These are phyloP conservation scores for Phytophthora hibernalis DNA, from an alignment of 352 stramenopile genomes.

Conservation along the genomic window DNA sequence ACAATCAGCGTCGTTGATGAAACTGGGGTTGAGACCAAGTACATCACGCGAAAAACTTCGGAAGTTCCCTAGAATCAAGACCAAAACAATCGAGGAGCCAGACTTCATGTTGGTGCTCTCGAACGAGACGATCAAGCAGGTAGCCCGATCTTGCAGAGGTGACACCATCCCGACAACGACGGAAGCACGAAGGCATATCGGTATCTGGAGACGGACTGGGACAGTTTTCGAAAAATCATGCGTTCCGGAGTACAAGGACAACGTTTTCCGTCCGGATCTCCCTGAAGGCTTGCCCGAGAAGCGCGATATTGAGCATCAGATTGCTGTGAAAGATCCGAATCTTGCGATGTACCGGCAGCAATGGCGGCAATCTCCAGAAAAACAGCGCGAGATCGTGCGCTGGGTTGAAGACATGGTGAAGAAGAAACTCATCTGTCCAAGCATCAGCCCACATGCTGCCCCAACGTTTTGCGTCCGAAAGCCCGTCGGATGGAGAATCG, in stretches of 20 bases:
- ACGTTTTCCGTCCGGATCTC: slow-evolving; percentile 8
- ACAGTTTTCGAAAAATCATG: no score
- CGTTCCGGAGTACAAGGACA: slow-evolving; percentile 8
- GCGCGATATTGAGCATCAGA: slow-evolving; percentile 4
- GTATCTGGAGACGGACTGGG: no score
- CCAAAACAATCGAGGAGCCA: not conserved
- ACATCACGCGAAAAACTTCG: not conserved
- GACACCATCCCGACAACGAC: no score
- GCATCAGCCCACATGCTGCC: slow-evolving; percentile 8
- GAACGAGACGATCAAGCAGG: no score
- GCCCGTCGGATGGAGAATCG: slow-evolving; percentile 28
- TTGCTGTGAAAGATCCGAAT: slow-evolving; percentile 11
- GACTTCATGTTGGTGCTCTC: no score
- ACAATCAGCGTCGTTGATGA: not conserved
- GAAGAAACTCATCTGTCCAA: slow-evolving; percentile 16
- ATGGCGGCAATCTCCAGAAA: slow-evolving; percentile 17
- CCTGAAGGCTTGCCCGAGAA: slow-evolving; percentile 14
- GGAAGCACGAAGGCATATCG: no score
- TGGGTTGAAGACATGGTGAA: slow-evolving; percentile 10
- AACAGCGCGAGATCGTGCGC: slow-evolving; percentile 12
- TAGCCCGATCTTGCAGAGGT: no score
- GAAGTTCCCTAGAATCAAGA: not conserved
- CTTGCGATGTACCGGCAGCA: slow-evolving; percentile 19
- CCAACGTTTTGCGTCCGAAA: slow-evolving; percentile 31
- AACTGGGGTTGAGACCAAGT: not conserved